phyloP scores from a whole-genome alignment of 345 rosid species.

The Chamaenerion angustifolium region DNA sequence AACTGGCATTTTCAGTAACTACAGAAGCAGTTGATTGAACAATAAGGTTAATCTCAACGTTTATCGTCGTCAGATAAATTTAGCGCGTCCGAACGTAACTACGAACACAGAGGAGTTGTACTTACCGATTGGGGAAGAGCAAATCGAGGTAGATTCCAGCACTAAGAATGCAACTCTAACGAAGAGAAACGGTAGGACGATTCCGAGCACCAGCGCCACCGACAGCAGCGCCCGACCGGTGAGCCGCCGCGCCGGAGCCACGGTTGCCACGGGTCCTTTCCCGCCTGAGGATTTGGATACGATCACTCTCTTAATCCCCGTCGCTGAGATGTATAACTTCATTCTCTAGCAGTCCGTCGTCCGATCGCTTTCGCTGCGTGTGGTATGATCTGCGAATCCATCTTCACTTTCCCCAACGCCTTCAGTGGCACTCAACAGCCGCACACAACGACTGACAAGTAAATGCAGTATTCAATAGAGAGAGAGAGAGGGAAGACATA shows the following conservation, averaged over 20 bases:
- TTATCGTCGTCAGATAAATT: too few species aligned
- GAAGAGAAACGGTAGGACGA: conserved; percentile 50
- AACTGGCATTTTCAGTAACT: too few species aligned
- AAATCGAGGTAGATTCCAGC: conserved; percentile 60
- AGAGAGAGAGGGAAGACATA: not conserved
- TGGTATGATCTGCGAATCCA: conserved; percentile 15
- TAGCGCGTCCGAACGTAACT: not conserved
- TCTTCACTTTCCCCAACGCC: not conserved
- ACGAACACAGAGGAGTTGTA: not conserved
- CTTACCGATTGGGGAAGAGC: conserved; percentile 46
- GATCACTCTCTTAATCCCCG: conserved; percentile 53
- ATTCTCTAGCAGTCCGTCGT: conserved; percentile 13
- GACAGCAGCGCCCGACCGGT: conserved; percentile 36
- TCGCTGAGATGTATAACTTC: conserved; percentile 63
- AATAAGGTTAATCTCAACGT: too few species aligned
- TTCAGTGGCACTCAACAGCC: not conserved
- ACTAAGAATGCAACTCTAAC: conserved; percentile 58
- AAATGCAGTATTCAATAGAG: not conserved
- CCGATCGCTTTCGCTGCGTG: conserved; percentile 15
- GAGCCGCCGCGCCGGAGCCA: conserved; percentile 34
- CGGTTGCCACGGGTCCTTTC: conserved; percentile 22
- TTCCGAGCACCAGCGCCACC: conserved; percentile 39
- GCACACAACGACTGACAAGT: not conserved
- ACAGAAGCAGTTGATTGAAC: too few species aligned
- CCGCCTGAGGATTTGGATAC: conserved; percentile 31